A percentile compares a stretch with the other conserved stretches of the same genome.
phyloP scores from a whole-genome alignment of 2,329 filamentous ascomycete genomes.

The Podosphaera leucotricha region DNA sequence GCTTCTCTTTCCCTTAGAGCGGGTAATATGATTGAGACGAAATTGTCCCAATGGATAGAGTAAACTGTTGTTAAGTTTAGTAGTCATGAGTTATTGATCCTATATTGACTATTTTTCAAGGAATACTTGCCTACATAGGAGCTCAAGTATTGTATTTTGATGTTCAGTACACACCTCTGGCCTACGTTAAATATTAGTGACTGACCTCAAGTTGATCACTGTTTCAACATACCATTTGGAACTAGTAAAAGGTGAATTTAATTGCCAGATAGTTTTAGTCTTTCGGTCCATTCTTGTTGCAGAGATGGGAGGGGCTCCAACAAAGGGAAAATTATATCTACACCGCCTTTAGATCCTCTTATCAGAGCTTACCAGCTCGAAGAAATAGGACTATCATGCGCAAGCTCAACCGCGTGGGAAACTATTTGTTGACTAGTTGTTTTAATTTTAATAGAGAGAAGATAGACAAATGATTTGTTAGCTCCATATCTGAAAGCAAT shows the following conservation, averaged over 20 bases:
- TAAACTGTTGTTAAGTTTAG: constrained; percentile 22
- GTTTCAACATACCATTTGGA: constrained; percentile 28
- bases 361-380: neutral
- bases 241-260: constrained; percentile 39
- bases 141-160: constrained; percentile 39
- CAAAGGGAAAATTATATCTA: neutral
- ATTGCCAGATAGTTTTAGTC: constrained; percentile 33
- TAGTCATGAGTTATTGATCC: neutral
- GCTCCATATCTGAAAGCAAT: too few species aligned
- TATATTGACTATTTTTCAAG: neutral
- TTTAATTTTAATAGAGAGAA: too few species aligned
- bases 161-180: constrained; percentile 32
- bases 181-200: constrained; percentile 20
- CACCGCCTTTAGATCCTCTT: neutral
- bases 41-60: constrained; percentile 39
- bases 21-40: constrained; percentile 26
- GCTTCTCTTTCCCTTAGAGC: constrained; percentile 37
- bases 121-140: constrained; percentile 35
- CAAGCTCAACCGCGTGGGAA: neutral
- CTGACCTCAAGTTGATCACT: neutral
- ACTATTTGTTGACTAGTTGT: too few species aligned
- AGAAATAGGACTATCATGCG: neutral
- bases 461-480: too few species aligned
- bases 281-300: constrained; percentile 24
- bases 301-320: neutral